Conservation (phyloP, 2,329 filamentous ascomycete species). For the Claviceps humidiphila region DNA sequence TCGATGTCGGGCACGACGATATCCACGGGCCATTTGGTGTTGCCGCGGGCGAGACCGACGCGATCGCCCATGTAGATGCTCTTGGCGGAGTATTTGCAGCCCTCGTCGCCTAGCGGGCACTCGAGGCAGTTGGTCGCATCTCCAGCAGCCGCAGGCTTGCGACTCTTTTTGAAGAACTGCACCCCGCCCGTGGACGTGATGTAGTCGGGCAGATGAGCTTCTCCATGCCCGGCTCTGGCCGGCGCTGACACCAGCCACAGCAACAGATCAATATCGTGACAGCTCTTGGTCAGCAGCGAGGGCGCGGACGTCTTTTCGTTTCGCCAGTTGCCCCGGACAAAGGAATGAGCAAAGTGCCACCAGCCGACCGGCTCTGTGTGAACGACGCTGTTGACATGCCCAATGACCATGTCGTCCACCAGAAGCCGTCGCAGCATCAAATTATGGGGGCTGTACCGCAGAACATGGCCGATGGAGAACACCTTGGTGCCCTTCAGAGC, state of each 20-base stretch:
- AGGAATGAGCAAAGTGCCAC: slow-evolving; percentile 91
- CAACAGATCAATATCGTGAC: slow-evolving; percentile 88
- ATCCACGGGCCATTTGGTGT: slow-evolving; percentile 68
- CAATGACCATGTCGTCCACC: slow-evolving; percentile 61
- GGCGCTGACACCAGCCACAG: slow-evolving; percentile 83
- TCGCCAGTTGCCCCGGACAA: slow-evolving; percentile 89
- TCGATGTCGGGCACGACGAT: slow-evolving; percentile 91
- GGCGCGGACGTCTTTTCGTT: slow-evolving; percentile 64
- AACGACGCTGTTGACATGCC: slow-evolving; percentile 72
- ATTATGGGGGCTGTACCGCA: slow-evolving; percentile 89
- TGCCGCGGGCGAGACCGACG: slow-evolving; percentile 47
- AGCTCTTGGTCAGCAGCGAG: slow-evolving; percentile 84
- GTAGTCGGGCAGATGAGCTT: slow-evolving; percentile 58
- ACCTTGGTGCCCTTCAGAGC: slow-evolving; percentile 29
- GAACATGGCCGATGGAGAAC: slow-evolving; percentile 87
- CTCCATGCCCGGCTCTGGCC: slow-evolving; percentile 25
- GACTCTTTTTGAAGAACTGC: slow-evolving; percentile 60
- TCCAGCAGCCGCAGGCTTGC: slow-evolving; percentile 66
- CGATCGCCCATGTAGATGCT: slow-evolving; percentile 65
- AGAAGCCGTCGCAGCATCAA: slow-evolving; percentile 69
- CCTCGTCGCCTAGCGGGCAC: slow-evolving; percentile 51
- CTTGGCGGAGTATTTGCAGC: slow-evolving; percentile 76
- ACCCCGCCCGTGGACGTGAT: slow-evolving; percentile 66
- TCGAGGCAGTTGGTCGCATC: slow-evolving; percentile 74
- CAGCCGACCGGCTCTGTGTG: slow-evolving; percentile 92